Conservation (phyloP, 106 monocot species). For the Acorus calamus region DNA sequence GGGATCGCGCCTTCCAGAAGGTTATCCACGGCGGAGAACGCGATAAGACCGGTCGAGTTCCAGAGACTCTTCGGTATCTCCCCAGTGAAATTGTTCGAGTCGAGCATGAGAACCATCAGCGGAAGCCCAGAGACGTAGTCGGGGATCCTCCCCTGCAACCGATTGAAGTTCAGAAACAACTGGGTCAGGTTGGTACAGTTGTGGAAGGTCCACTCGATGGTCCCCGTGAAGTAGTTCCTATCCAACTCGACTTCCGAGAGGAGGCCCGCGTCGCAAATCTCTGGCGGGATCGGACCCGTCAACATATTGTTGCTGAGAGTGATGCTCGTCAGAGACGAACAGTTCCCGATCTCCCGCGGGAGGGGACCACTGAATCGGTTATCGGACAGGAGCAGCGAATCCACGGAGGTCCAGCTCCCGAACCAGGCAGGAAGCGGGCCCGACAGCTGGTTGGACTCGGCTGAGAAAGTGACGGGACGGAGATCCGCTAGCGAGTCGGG, state of each 20-base stretch:
- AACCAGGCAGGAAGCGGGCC: neutral
- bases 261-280: neutral
- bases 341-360: neutral
- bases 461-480: neutral
- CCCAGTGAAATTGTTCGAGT: constrained; percentile 4
- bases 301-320: too few species aligned
- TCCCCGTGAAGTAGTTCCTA: neutral
- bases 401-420: neutral
- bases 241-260: neutral
- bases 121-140: constrained; percentile 2
- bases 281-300: neutral
- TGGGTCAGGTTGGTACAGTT: neutral
- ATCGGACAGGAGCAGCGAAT: neutral
- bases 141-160: neutral
- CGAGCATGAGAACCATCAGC: constrained; percentile 1
- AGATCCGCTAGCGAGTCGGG: neutral
- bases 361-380: neutral
- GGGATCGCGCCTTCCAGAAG: neutral
- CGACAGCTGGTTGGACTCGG: neutral
- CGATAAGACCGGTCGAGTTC: neutral
- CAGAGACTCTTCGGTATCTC: neutral
- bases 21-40: neutral
- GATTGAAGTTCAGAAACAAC: neutral
- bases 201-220: neutral
- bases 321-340: too few species aligned